These are phyloP conservation scores for Penicillium italicum DNA, from an alignment of 2,329 filamentous ascomycete species.

Conservation along the genomic window DNA sequence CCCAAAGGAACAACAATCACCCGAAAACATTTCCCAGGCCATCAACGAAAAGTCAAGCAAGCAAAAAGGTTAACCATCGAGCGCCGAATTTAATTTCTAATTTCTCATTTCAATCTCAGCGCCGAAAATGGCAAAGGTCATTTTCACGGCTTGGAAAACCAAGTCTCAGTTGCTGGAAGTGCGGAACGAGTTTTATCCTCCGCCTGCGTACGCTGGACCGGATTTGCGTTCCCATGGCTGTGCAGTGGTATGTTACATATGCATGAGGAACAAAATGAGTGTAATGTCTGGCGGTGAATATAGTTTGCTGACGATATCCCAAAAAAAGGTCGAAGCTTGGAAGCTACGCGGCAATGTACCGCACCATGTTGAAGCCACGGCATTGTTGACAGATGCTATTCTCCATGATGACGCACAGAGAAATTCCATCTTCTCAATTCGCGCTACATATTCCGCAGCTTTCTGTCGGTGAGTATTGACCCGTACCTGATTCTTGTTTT, in stretches of 20 bases:
- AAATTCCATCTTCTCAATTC: slow-evolving; percentile 45
- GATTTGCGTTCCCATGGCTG: slow-evolving; percentile 41
- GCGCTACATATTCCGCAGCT: slow-evolving; percentile 45
- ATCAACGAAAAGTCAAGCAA: slow-evolving; percentile 5
- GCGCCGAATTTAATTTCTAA: background rate
- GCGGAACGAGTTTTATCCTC: slow-evolving; percentile 41
- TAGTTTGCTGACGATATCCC: background rate
- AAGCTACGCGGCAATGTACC: slow-evolving; percentile 45
- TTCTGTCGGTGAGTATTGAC: slow-evolving; percentile 41
- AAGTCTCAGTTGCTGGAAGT: slow-evolving; percentile 37
- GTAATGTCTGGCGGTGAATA: background rate
- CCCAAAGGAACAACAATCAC: slow-evolving; percentile 19
- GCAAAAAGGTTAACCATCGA: background rate
- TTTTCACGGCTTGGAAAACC: slow-evolving; percentile 44
- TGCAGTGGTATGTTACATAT: slow-evolving; percentile 33
- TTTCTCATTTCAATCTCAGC: background rate
- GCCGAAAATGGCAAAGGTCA: slow-evolving; percentile 37
- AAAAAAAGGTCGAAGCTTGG: slow-evolving; percentile 43
- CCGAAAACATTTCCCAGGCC: slow-evolving; percentile 20
- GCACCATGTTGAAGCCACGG: slow-evolving; percentile 46
- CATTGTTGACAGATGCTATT: slow-evolving; percentile 46
- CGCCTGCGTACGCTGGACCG: slow-evolving; percentile 29
- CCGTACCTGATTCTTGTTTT: background rate
- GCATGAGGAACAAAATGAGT: background rate
- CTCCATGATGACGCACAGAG: slow-evolving; percentile 41